These are phyloP conservation scores for Achlya hypogyna DNA, from an alignment of 352 stramenopile genomes.

Conservation along the genomic window DNA sequence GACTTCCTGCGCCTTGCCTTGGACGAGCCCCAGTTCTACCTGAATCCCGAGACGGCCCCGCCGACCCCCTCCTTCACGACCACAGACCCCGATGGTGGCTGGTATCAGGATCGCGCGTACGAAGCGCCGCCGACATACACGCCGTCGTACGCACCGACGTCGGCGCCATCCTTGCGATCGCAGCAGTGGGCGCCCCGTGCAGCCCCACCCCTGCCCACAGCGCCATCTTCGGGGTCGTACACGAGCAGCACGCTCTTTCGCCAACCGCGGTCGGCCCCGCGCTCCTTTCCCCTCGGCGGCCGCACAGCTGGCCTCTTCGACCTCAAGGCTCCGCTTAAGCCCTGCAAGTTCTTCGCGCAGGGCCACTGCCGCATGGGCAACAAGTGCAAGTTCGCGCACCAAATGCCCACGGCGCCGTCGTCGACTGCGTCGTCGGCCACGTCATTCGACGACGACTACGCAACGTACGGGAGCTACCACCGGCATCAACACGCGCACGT, in stretches of 20 bases:
- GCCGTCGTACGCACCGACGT: background rate
- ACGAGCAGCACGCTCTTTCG: conserved; percentile 15
- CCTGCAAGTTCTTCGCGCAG: conserved; percentile 80
- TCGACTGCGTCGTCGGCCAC: conserved; percentile 15
- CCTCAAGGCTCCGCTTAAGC: conserved; percentile 29
- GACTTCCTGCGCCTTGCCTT: conserved; percentile 67
- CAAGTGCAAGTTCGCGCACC: conserved; percentile 81
- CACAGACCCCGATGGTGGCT: background rate
- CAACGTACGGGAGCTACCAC: background rate
- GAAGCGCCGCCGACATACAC: background rate
- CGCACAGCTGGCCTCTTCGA: background rate
- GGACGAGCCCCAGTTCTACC: conserved; percentile 34
- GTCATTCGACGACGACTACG: conserved; percentile 27
- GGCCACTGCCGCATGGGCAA: conserved; percentile 76
- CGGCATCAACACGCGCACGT: background rate
- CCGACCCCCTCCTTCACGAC: background rate
- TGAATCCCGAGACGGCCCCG: background rate
- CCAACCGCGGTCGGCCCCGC: background rate
- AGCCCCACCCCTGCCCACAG: conserved; percentile 19
- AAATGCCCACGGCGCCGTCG: conserved; percentile 18
- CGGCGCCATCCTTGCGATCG: conserved; percentile 7
- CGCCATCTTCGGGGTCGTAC: conserved; percentile 7
- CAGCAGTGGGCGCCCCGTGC: conserved; percentile 10
- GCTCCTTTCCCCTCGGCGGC: background rate
- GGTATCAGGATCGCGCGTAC: background rate